Percentiles rank a stretch among this genome's conserved stretches.
phyloP scores from a whole-genome alignment of 352 stramenopile species.

The Phytophthora crassamura region DNA sequence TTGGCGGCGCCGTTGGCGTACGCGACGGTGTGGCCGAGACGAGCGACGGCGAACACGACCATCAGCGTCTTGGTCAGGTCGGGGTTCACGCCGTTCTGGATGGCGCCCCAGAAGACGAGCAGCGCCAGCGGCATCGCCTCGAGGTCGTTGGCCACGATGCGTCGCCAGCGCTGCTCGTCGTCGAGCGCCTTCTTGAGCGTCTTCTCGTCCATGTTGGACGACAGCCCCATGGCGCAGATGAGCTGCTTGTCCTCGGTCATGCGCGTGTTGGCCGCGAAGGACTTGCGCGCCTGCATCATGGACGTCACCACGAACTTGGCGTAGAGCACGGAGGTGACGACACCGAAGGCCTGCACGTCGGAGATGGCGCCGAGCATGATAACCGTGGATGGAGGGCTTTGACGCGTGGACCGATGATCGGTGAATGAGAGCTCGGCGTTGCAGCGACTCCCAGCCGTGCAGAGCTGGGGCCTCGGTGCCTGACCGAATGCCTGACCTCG shows the following conservation, averaged over 20 bases:
- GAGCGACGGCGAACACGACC: constrained; percentile 49
- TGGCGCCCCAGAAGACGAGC: constrained; percentile 46
- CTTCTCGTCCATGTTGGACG: constrained; percentile 30
- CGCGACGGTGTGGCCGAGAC: constrained; percentile 47
- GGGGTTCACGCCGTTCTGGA: constrained; percentile 47
- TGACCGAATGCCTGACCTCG: constrained; percentile 25
- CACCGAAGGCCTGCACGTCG: constrained; percentile 42
- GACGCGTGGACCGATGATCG: constrained; percentile 18
- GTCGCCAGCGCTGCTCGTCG: constrained; percentile 54
- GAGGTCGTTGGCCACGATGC: constrained; percentile 67
- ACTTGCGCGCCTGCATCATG: constrained; percentile 54
- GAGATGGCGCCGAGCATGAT: constrained; percentile 30
- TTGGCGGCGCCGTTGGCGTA: constrained; percentile 41
- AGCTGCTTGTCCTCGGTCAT: constrained; percentile 47
- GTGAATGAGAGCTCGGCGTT: constrained; percentile 6
- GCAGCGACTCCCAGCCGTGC: neutral
- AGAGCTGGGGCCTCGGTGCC: constrained; percentile 15
- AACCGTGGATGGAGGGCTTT: neutral
- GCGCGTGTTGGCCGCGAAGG: constrained; percentile 56
- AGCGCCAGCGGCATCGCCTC: constrained; percentile 63
- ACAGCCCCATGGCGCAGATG: constrained; percentile 32
- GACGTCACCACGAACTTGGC: constrained; percentile 64
- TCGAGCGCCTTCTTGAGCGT: constrained; percentile 29
- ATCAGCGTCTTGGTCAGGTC: constrained; percentile 42
- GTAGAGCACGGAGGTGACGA: constrained; percentile 50